phyloP scores from a whole-genome alignment of 192 early-diverging fungal genomes.

The Spinellus fusiger region DNA sequence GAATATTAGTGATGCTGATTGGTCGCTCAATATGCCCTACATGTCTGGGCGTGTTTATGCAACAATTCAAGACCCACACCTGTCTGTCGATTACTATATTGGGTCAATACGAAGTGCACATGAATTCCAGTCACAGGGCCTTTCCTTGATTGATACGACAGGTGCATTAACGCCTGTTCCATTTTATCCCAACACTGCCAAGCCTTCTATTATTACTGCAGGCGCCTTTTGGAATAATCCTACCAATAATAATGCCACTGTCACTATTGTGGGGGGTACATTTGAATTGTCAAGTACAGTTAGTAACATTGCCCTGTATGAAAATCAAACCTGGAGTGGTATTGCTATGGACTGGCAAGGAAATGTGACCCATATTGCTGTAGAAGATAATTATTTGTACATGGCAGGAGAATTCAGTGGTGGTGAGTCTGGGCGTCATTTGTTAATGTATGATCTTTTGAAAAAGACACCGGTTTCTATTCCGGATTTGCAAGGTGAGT shows the following conservation, averaged over 20 bases:
- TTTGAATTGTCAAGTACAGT: constrained; percentile 40
- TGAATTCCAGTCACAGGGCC: constrained; percentile 3
- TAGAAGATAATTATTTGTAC: constrained; percentile 47
- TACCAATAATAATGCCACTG: constrained; percentile 15
- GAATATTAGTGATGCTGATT: not conserved
- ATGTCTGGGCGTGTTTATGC: constrained; percentile 14
- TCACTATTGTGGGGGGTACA: constrained; percentile 47
- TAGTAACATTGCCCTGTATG: constrained; percentile 40
- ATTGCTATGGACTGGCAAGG: constrained; percentile 40
- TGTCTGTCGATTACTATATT: constrained; percentile 5
- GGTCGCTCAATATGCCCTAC: not conserved
- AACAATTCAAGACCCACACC: not conserved
- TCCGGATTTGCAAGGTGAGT: no score
- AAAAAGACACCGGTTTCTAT: no score
- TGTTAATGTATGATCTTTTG: constrained; percentile 49
- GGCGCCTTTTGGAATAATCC: constrained; percentile 49
- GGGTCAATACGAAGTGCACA: constrained; percentile 18
- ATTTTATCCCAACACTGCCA: constrained; percentile 4
- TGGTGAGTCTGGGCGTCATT: constrained; percentile 1
- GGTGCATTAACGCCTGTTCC: not conserved
- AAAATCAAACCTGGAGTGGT: constrained; percentile 41
- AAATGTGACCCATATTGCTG: constrained; percentile 42
- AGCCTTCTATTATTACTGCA: constrained; percentile 28
- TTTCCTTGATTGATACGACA: constrained; percentile 7
- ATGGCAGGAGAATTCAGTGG: constrained; percentile 49